Conservation (phyloP, 2,329 filamentous ascomycete genomes). For the Alternaria burnsii region DNA sequence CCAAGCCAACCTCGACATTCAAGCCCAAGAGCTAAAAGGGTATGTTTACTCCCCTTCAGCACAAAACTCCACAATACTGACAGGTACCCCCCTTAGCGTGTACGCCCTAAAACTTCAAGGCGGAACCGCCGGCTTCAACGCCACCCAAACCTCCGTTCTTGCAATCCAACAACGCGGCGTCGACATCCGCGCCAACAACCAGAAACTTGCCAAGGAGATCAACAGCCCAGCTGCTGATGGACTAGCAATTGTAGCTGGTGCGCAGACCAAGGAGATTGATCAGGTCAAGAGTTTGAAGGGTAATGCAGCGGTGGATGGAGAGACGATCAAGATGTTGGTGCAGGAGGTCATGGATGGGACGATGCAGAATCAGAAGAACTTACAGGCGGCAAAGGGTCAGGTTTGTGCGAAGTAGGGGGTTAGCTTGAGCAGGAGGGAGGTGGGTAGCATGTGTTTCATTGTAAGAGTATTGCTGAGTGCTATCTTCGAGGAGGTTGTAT, state of each 20-base stretch:
- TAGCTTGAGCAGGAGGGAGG: not conserved
- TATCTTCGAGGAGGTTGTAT: not conserved
- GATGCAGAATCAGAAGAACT: constrained; percentile 28
- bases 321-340: constrained; percentile 21
- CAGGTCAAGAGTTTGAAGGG: constrained; percentile 23
- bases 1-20: constrained; percentile 31
- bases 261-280: constrained; percentile 25
- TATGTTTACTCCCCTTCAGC: not conserved
- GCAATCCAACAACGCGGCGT: constrained; percentile 29
- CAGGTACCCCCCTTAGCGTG: constrained; percentile 5
- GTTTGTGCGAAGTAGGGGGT: not conserved
- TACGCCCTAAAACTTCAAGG: constrained; percentile 13
- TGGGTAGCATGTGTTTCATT: not conserved
- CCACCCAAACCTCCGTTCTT: constrained; percentile 4
- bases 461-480: not conserved
- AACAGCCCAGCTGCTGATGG: constrained; percentile 25
- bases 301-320: constrained; percentile 6
- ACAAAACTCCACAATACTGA: not conserved
- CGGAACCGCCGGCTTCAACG: constrained; percentile 5
- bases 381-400: constrained; percentile 14
- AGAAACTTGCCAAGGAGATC: constrained; percentile 28
- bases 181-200: constrained; percentile 29
- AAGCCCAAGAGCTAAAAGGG: constrained; percentile 32
- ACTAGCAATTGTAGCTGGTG: constrained; percentile 22
- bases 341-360: constrained; percentile 26